Conservation (phyloP, 148 eudicot species). For the Oxyria digyna region DNA sequence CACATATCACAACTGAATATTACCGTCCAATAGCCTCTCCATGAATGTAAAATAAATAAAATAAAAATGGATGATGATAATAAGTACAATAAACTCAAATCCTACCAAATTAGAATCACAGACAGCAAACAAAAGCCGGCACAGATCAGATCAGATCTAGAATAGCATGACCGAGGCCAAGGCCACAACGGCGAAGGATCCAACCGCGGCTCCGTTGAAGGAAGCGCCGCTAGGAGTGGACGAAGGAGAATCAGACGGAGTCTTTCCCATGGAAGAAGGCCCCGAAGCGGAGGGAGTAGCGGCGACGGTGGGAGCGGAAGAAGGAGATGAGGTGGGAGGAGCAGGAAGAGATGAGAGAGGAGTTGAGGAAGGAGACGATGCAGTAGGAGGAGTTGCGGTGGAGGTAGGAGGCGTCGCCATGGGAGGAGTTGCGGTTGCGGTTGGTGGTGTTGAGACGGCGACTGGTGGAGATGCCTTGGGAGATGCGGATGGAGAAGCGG, state of each 20-base stretch:
- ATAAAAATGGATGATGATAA: not conserved
- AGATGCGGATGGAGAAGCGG: not conserved
- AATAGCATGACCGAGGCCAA: conserved; percentile 6
- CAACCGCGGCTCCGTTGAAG: conserved; percentile 4
- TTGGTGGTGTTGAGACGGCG: not conserved
- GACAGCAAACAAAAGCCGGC: not conserved
- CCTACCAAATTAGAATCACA: not conserved
- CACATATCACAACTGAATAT: not conserved
- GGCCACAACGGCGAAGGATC: conserved; percentile 8
- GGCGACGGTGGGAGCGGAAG: not conserved
- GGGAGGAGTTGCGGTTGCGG: not conserved
- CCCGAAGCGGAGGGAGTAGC: not conserved
- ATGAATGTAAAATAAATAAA: conserved; percentile 6
- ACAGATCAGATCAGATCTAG: conserved; percentile 6
- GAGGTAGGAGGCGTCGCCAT: not conserved
- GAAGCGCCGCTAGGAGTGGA: not conserved
- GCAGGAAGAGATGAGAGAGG: conserved; percentile 4
- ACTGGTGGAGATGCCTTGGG: not conserved
- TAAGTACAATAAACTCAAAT: not conserved
- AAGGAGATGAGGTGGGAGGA: conserved; percentile 9
- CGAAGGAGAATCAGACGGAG: not conserved
- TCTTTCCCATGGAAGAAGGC: not conserved
- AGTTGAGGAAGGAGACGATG: conserved; percentile 6
- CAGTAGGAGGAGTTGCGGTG: not conserved
- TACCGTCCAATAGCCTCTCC: not conserved